Evolutionary conservation across 2,329 filamentous ascomycete genomes (phyloP).

Genomic region (Ustilaginoidea virens): DNA sequence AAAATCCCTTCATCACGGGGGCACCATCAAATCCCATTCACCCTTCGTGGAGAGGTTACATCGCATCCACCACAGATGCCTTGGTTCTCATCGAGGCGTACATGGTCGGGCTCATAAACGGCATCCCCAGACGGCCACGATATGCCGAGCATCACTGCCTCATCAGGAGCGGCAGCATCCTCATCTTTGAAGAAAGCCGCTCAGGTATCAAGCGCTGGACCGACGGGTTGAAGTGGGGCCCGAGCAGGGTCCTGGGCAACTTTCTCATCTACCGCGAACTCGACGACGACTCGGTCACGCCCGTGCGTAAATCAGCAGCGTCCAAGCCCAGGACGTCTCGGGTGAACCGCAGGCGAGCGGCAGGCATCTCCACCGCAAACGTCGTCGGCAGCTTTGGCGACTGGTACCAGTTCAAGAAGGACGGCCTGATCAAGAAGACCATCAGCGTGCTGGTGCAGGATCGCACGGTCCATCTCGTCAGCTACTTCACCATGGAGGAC

Average conservation of each 20-base stretch:
- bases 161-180: conserved; percentile 69
- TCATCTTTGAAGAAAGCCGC: conserved; percentile 79
- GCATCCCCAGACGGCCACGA: conserved; percentile 69
- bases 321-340: conserved; percentile 1
- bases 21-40: conserved; percentile 22
- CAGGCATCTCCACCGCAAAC: conserved; percentile 3
- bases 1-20: conserved; percentile 1
- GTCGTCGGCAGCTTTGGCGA: conserved; percentile 62
- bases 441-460: conserved; percentile 64
- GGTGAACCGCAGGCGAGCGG: conserved; percentile 1
- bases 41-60: conserved; percentile 51
- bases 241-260: conserved; percentile 71
- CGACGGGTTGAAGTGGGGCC: conserved; percentile 78
- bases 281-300: conserved; percentile 21
- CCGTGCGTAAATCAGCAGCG: not conserved
- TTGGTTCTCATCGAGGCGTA: conserved; percentile 70
- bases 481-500: conserved; percentile 72
- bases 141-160: conserved; percentile 63
- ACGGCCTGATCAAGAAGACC: conserved; percentile 79
- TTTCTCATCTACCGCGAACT: conserved; percentile 75
- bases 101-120: conserved; percentile 50
- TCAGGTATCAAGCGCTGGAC: conserved; percentile 91
- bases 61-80: conserved; percentile 55
- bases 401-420: conserved; percentile 71
- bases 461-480: conserved; percentile 69